A percentile compares a stretch with the other conserved stretches of the same genome.
These are phyloP conservation scores for Camillea tinctor DNA, from an alignment of 2,329 filamentous ascomycete genomes.

Conservation along the genomic window DNA sequence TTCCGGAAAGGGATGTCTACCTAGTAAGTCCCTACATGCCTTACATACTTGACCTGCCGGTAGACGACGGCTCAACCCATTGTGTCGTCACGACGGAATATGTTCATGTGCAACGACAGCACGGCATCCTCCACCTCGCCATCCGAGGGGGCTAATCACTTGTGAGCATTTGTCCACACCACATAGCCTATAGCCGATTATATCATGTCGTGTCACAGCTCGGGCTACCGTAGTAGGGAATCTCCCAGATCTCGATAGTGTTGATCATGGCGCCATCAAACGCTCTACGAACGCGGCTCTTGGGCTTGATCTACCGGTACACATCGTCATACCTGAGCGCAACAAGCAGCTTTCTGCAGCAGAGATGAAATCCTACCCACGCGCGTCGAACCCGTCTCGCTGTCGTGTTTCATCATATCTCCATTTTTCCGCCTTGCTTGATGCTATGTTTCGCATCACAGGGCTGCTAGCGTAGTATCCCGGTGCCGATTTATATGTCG, in stretches of 20 bases:
- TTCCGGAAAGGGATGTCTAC: neutral
- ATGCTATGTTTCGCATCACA: neutral
- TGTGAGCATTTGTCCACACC: neutral
- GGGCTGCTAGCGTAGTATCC: neutral
- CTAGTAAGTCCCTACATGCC: too few species aligned
- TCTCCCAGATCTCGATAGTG: neutral
- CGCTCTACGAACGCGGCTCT: neutral
- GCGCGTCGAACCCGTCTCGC: neutral
- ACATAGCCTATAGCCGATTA: neutral
- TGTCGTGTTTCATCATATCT: neutral
- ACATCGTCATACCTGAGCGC: neutral
- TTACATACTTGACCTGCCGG: too few species aligned
- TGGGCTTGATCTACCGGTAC: neutral
- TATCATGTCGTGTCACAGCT: neutral
- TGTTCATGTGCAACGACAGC: neutral
- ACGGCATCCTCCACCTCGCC: neutral
- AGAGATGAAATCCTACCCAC: neutral
- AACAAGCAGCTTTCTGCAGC: neutral
- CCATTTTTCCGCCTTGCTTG: neutral
- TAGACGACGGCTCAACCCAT: neutral
- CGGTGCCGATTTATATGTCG: neutral
- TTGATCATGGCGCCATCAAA: neutral
- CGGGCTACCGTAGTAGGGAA: neutral
- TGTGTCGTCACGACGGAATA: neutral
- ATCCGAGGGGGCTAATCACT: neutral